A percentile compares a stretch with the other conserved stretches of the same genome.
Conservation (phyloP, 2,329 filamentous ascomycete species). For the Aureobasidium melanogenum region DNA sequence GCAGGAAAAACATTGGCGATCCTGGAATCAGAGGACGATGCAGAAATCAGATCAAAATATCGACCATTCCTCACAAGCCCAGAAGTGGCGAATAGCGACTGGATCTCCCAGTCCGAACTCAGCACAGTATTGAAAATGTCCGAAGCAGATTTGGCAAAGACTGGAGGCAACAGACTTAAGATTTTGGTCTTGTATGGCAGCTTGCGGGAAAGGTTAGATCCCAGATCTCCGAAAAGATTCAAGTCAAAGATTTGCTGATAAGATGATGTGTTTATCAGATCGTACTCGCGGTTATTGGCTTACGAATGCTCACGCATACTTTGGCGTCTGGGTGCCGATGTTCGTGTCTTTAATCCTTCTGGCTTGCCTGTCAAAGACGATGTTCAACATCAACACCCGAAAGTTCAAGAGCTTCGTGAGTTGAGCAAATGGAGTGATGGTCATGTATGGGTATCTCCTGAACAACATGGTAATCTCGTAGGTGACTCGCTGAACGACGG, state of each 20-base stretch:
- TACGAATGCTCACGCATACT: slow-evolving; percentile 53
- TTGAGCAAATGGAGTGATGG: slow-evolving; percentile 58
- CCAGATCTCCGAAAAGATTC: background rate
- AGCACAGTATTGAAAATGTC: slow-evolving; percentile 44
- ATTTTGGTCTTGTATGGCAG: slow-evolving; percentile 56
- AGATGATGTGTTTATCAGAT: slow-evolving; percentile 33
- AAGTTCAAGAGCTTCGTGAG: slow-evolving; percentile 54
- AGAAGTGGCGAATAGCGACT: slow-evolving; percentile 37
- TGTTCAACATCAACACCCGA: slow-evolving; percentile 46
- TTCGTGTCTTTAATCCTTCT: slow-evolving; percentile 52
- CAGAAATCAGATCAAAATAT: slow-evolving; percentile 38
- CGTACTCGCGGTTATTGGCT: slow-evolving; percentile 53
- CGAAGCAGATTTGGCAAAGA: slow-evolving; percentile 34
- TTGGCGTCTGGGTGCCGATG: slow-evolving; percentile 56
- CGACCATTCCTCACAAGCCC: slow-evolving; percentile 47
- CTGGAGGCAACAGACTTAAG: slow-evolving; percentile 36
- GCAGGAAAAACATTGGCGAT: slow-evolving; percentile 34
- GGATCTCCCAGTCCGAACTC: slow-evolving; percentile 50
- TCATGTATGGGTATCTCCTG: slow-evolving; percentile 56
- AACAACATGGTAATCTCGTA: slow-evolving; percentile 58
- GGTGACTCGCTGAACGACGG: slow-evolving; percentile 14
- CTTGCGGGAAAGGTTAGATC: slow-evolving; percentile 36
- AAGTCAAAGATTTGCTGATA: background rate
- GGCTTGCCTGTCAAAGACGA: slow-evolving; percentile 57
- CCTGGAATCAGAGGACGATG: slow-evolving; percentile 38